Conservation (phyloP, 2,329 filamentous ascomycete species). For the Sphaerulina musiva region DNA sequence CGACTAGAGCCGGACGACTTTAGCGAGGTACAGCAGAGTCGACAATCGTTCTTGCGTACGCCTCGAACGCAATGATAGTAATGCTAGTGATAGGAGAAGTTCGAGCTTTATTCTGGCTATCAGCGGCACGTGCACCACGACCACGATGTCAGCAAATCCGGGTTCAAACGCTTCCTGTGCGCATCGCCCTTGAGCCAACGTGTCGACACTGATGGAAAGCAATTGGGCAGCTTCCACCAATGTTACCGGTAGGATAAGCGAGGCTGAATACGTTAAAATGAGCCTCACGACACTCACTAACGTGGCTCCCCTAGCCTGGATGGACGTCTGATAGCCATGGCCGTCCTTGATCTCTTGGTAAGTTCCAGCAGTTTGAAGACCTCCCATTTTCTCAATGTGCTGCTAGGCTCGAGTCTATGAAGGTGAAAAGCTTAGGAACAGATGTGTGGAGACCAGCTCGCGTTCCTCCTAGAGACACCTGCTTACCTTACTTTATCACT, state of each 20-base stretch:
- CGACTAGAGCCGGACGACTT: slow-evolving; percentile 64
- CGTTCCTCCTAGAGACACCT: too few species aligned
- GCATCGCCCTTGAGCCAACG: slow-evolving; percentile 55
- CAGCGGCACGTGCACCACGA: slow-evolving; percentile 69
- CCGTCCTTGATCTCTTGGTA: slow-evolving; percentile 64
- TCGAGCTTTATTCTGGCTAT: slow-evolving; percentile 63
- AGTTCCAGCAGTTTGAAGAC: too few species aligned
- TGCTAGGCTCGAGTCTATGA: too few species aligned
- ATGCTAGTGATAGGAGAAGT: slow-evolving; percentile 55
- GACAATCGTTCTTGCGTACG: neutral
- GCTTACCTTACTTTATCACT: too few species aligned
- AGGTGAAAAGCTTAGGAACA: too few species aligned
- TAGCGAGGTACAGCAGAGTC: slow-evolving; percentile 39
- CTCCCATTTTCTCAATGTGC: too few species aligned
- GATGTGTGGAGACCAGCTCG: too few species aligned
- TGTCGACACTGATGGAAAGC: slow-evolving; percentile 45
- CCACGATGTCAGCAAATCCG: slow-evolving; percentile 51
- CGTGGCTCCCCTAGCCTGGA: slow-evolving; percentile 51
- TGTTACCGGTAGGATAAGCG: slow-evolving; percentile 39
- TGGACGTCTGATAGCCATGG: slow-evolving; percentile 66
- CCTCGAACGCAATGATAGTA: neutral
- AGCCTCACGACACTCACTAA: slow-evolving; percentile 32
- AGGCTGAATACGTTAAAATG: slow-evolving; percentile 31
- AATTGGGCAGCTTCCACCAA: slow-evolving; percentile 70
- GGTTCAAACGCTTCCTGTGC: slow-evolving; percentile 70